phyloP scores from a whole-genome alignment of 305 asterid genomes.

The Andrographis paniculata region DNA sequence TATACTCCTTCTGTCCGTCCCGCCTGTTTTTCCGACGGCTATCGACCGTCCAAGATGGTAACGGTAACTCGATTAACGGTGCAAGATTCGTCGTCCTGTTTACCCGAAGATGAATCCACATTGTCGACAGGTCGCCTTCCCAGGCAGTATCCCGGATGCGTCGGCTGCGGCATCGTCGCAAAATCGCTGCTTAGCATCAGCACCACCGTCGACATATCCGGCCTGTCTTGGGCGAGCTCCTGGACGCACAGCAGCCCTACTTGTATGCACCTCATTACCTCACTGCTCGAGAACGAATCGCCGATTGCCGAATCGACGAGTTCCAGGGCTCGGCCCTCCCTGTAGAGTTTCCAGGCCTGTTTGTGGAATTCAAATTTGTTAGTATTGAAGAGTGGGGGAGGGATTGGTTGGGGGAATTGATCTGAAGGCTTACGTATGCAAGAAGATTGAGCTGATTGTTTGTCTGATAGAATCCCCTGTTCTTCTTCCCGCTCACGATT shows the following conservation, averaged over 20 bases:
- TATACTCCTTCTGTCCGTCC: too few species aligned
- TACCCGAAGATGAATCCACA: conserved; percentile 44
- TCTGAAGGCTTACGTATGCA: conserved; percentile 75
- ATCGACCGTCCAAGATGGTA: conserved; percentile 65
- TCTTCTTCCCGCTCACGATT: conserved; percentile 73
- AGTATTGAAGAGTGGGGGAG: too few species aligned
- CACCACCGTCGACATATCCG: conserved; percentile 66
- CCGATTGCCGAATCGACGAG: conserved; percentile 48
- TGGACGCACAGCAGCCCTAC: conserved; percentile 84
- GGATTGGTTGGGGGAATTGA: too few species aligned
- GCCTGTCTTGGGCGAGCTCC: conserved; percentile 82
- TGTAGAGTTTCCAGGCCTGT: conserved; percentile 84
- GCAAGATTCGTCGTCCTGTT: conserved; percentile 46
- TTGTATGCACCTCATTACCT: conserved; percentile 73
- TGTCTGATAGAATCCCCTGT: conserved; percentile 75
- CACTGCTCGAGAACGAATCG: conserved; percentile 28
- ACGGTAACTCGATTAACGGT: conserved; percentile 69
- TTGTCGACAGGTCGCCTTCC: conserved; percentile 53
- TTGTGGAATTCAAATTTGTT: too few species aligned
- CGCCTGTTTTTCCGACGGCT: conserved; percentile 16
- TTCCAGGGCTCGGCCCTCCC: conserved; percentile 64
- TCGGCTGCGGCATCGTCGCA: conserved; percentile 61
- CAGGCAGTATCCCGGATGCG: conserved; percentile 69
- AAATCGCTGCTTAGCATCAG: conserved; percentile 66
- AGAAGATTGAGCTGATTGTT: conserved; percentile 79